Evolutionary conservation across 768 basidiomycete species (phyloP).

Genomic region (Tulasnella sp.): DNA sequence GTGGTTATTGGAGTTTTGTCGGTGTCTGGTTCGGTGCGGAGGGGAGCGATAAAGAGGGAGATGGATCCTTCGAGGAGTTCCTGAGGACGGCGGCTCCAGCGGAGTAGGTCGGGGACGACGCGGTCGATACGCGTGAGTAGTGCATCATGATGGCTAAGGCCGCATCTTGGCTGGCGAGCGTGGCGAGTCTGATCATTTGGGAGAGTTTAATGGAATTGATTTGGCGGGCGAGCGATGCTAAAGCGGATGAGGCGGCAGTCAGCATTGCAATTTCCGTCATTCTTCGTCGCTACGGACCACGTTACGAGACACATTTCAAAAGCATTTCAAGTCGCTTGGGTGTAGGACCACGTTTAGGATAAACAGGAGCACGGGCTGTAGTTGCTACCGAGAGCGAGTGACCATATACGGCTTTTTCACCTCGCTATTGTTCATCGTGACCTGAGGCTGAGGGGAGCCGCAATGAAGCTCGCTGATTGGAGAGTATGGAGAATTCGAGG

Average conservation of each 20-base stretch:
- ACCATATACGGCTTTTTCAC: not conserved
- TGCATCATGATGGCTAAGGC: constrained; percentile 93
- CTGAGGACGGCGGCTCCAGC: constrained; percentile 97
- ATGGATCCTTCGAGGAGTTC: constrained; percentile 89
- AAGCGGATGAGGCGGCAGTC: too few species aligned
- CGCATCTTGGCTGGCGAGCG: constrained; percentile 89
- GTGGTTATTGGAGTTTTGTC: constrained; percentile 4
- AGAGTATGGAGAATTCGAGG: too few species aligned
- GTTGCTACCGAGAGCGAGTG: not conserved
- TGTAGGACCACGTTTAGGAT: constrained; percentile 20
- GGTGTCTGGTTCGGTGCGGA: constrained; percentile 39
- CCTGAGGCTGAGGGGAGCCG: not conserved
- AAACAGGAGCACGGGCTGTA: not conserved
- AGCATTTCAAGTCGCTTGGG: constrained; percentile 70
- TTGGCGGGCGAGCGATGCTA: too few species aligned
- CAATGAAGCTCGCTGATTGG: too few species aligned
- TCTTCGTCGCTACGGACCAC: constrained; percentile 27
- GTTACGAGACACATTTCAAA: constrained; percentile 75
- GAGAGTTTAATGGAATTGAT: not conserved
- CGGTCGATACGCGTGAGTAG: constrained; percentile 81
- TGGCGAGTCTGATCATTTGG: constrained; percentile 47
- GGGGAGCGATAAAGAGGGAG: constrained; percentile 71
- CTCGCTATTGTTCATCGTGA: not conserved
- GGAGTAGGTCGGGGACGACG: constrained; percentile 71
- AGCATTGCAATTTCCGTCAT: constrained; percentile 5